These are phyloP conservation scores for Trichosporon coremiiforme DNA, from an alignment of 1,284 basidiomycete species.

Conservation along the genomic window DNA sequence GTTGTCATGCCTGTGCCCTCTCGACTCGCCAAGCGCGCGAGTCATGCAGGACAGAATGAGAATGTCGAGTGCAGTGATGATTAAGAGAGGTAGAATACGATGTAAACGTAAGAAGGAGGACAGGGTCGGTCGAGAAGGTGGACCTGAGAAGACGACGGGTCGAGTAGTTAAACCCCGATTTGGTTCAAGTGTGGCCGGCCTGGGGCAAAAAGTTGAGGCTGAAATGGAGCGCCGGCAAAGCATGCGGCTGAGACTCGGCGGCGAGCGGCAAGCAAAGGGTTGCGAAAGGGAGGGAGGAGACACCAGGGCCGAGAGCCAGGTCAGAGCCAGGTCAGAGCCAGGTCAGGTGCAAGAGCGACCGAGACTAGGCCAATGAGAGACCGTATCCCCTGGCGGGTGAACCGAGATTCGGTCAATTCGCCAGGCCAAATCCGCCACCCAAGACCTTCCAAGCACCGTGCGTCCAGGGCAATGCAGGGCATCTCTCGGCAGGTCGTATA, in stretches of 20 bases:
- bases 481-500: neutral
- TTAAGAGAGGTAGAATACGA: neutral
- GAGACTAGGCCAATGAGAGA: neutral
- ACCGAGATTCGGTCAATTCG: slow-evolving; percentile 11
- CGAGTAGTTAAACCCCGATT: too few relatives aligned
- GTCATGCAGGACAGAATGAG: slow-evolving; percentile 9
- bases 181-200: too few relatives aligned
- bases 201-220: too few relatives aligned
- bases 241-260: neutral
- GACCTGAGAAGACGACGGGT: too few relatives aligned
- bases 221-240: too few relatives aligned
- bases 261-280: neutral
- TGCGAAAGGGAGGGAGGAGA: too few relatives aligned
- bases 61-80: too few relatives aligned
- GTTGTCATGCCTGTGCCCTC: slow-evolving; percentile 12
- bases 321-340: neutral
- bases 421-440: neutral
- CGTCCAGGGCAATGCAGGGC: too few relatives aligned
- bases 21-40: slow-evolving; percentile 12
- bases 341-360: neutral
- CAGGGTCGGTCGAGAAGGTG: too few relatives aligned
- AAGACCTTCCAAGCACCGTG: neutral
- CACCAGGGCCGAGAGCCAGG: too few relatives aligned
- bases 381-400: neutral
- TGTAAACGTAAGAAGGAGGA: neutral